Evolutionary conservation across 2,329 filamentous ascomycete genomes (phyloP), one percentile per base, ranked within the genome.

Genomic region (Apiospora hydei): DNA sequence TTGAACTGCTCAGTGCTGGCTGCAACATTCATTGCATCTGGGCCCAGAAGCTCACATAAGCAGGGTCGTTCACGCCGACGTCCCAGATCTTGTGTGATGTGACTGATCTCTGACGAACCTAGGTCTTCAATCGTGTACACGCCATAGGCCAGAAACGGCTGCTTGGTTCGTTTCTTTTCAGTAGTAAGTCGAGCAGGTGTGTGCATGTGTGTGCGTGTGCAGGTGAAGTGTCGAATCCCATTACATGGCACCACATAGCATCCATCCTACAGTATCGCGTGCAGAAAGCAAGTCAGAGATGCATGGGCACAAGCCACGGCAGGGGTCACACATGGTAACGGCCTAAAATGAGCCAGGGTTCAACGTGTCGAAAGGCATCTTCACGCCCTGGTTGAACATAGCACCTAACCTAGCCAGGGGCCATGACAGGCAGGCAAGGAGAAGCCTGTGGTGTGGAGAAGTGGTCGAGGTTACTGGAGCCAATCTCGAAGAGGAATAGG

Each of bases 11-110:
- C 30, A 21, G 30, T 41, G 57, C 34, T 41, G 18, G 3, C 8
- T 16, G 30, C 57, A 14, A 24, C 13, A 30, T 30, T 38, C 34
- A 38, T 38, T 38, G 7, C 34, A 38, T 3, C 75, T 76, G 76
- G 74, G 73, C 76, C 76, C 77, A 76, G 77, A 75, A 79, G 77
- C 80, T 78, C 77, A 77, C 80, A 78, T 78, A 78, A 74, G 76
- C 74, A 71, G 57, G 34, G 34, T 64, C 10, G 57, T 64, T 72
- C 78, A 77, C 77, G 79, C 79, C 78, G 77, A 74, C 78, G 79
- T 80, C 76, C 76, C 77, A 85, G 85, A 87, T 87, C 85, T 86
- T 85, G 86, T 87, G 81, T 77, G 79, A 87, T 83, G 83, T 86
- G 85, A 86, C 82, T 82, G 66, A 44, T 68, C 57, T 64, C 34